phyloP scores from a whole-genome alignment of 116 monocot genomes.

The Dioscorea cayenensis region DNA sequence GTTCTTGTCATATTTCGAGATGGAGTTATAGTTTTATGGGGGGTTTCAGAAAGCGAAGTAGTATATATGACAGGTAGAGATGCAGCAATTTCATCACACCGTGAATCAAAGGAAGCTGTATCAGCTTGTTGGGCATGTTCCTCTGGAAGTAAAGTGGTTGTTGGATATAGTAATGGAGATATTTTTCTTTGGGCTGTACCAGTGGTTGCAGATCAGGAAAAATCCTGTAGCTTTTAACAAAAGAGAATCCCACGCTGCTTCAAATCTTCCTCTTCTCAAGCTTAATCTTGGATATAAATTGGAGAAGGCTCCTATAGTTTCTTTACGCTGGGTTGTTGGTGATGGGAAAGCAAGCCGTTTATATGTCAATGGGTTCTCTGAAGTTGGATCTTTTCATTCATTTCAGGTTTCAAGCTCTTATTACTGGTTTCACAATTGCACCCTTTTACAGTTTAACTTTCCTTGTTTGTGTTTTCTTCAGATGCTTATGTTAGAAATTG shows the following conservation, averaged over 20 bases:
- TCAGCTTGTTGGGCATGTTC: constrained; percentile 80
- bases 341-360: constrained; percentile 50
- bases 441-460: not conserved
- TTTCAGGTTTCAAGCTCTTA: constrained; percentile 53
- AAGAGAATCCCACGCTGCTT: constrained; percentile 20
- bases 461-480: not conserved
- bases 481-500: not conserved
- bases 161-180: constrained; percentile 83
- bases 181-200: constrained; percentile 69
- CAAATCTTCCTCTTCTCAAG: constrained; percentile 60
- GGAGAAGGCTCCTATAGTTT: constrained; percentile 67
- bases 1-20: constrained; percentile 71
- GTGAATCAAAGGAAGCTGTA: constrained; percentile 46
- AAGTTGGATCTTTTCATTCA: constrained; percentile 31
- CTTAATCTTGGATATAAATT: constrained; percentile 87
- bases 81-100: constrained; percentile 14
- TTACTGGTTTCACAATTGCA: not conserved
- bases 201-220: constrained; percentile 22
- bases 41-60: constrained; percentile 56
- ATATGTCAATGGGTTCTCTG: constrained; percentile 70
- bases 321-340: constrained; percentile 46
- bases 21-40: constrained; percentile 75
- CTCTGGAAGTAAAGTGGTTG: constrained; percentile 69
- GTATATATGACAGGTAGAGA: constrained; percentile 45
- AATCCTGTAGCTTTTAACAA: constrained; percentile 3